Evolutionary conservation across 2,329 filamentous ascomycete species (phyloP).

Genomic region (Aureobasidium sp.): DNA sequence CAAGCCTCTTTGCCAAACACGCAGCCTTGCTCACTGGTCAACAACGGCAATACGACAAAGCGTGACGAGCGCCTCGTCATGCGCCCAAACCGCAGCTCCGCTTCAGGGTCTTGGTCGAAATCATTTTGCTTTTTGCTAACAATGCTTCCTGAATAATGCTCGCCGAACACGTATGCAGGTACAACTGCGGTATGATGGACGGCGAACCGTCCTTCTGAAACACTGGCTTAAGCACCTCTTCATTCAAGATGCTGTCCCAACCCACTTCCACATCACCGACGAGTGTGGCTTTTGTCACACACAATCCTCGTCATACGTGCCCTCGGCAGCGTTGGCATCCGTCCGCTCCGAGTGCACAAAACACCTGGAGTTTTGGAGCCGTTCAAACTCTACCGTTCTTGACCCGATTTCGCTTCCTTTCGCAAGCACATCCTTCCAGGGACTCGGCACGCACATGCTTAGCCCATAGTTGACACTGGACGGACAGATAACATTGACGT

Average conservation of each 20-base stretch:
- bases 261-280: not conserved
- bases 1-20: not conserved
- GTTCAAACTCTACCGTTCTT: conserved; percentile 1
- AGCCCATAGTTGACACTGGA: not conserved
- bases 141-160: not conserved
- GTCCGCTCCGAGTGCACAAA: conserved; percentile 1
- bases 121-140: not conserved
- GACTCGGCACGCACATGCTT: not conserved
- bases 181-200: not conserved
- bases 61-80: conserved; percentile 1
- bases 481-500: not conserved
- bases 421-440: not conserved
- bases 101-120: not conserved
- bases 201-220: conserved; percentile 4
- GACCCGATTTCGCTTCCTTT: not conserved
- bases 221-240: not conserved
- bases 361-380: not conserved
- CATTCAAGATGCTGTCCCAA: not conserved
- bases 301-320: not conserved
- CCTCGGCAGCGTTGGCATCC: conserved; percentile 4
- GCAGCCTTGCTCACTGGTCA: conserved; percentile 4
- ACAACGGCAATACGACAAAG: conserved; percentile 1
- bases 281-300: not conserved
- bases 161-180: conserved; percentile 9
- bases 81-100: not conserved